Percentiles rank a stretch among this genome's conserved stretches.
Evolutionary conservation across 2,329 filamentous ascomycete species (phyloP).

Genomic region (Xylariaceae sp.): DNA sequence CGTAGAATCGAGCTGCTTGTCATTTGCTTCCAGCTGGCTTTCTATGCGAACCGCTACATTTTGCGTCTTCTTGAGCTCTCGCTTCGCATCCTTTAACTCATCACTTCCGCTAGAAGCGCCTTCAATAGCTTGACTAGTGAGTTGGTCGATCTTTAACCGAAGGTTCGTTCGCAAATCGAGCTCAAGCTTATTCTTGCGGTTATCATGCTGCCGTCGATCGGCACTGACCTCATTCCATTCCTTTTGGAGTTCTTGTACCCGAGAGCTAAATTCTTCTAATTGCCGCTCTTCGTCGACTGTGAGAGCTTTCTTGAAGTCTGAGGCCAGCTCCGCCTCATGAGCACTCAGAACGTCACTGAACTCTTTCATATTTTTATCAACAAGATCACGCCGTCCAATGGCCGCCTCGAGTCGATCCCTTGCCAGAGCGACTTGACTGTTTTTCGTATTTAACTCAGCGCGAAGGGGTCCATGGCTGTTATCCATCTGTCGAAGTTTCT

Average conservation of each 20-base stretch:
- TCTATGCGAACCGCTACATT: conserved; percentile 65
- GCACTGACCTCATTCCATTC: conserved; percentile 72
- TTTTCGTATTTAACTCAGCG: conserved; percentile 71
- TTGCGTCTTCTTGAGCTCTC: conserved; percentile 74
- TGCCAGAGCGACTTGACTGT: conserved; percentile 68
- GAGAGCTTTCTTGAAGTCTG: conserved; percentile 89
- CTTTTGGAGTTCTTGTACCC: conserved; percentile 69
- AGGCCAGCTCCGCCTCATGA: conserved; percentile 74
- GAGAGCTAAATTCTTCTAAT: conserved; percentile 65
- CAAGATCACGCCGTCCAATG: conserved; percentile 57
- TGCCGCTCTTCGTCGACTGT: conserved; percentile 76
- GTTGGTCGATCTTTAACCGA: conserved; percentile 78
- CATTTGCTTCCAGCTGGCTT: conserved; percentile 67
- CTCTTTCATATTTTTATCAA: conserved; percentile 70
- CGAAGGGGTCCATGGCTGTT: conserved; percentile 76
- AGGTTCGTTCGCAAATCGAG: conserved; percentile 86
- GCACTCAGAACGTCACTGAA: conserved; percentile 71
- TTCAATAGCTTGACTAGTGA: conserved; percentile 73
- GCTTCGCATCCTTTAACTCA: conserved; percentile 71
- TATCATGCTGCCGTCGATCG: conserved; percentile 71
- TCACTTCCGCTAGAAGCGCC: conserved; percentile 56
- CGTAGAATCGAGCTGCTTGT: conserved; percentile 61
- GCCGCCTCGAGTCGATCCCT: conserved; percentile 71
- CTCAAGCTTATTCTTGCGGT: conserved; percentile 77
- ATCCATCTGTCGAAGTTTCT: conserved; percentile 72